A percentile compares a stretch with the other conserved stretches of the same genome.
phyloP scores from a whole-genome alignment of 768 basidiomycete species.

The Lactarius pseudohatsudake region DNA sequence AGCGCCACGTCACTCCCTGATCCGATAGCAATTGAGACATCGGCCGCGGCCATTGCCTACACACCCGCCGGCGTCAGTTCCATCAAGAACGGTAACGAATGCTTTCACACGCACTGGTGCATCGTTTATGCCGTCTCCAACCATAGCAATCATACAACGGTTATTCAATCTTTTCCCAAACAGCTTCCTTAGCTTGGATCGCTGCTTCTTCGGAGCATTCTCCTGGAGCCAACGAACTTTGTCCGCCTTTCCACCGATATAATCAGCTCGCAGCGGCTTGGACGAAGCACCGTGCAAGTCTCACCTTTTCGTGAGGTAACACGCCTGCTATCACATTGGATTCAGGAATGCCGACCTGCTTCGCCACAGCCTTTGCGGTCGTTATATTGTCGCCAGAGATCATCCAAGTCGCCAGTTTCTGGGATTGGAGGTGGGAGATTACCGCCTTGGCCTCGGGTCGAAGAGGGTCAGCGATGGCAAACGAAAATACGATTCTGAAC shows the following conservation, averaged over 20 bases:
- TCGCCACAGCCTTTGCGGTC: conserved; percentile 73
- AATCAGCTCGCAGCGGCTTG: conserved; percentile 24
- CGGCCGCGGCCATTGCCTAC: conserved; percentile 55
- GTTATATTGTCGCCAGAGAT: conserved; percentile 74
- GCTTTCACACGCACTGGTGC: conserved; percentile 43
- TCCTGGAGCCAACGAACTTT: conserved; percentile 59
- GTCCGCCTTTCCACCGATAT: conserved; percentile 42
- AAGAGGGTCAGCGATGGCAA: conserved; percentile 65
- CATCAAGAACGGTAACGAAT: background rate
- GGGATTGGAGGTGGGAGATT: conserved; percentile 50
- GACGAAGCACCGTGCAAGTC: conserved; percentile 13
- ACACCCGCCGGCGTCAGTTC: conserved; percentile 22
- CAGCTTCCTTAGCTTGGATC: conserved; percentile 34
- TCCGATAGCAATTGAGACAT: conserved; percentile 60
- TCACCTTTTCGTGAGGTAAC: conserved; percentile 76
- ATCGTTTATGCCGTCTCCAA: conserved; percentile 65
- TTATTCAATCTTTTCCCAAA: conserved; percentile 34
- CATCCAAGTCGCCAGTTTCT: conserved; percentile 70
- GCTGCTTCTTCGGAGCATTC: conserved; percentile 39
- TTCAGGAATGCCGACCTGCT: conserved; percentile 60
- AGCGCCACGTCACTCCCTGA: conserved; percentile 76
- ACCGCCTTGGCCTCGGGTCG: conserved; percentile 58
- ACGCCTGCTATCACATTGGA: conserved; percentile 78
- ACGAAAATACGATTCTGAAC: conserved; percentile 47
- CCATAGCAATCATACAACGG: conserved; percentile 53